Conservation (phyloP, 495 filamentous ascomycete genomes). For the Pyronema omphalodes region DNA sequence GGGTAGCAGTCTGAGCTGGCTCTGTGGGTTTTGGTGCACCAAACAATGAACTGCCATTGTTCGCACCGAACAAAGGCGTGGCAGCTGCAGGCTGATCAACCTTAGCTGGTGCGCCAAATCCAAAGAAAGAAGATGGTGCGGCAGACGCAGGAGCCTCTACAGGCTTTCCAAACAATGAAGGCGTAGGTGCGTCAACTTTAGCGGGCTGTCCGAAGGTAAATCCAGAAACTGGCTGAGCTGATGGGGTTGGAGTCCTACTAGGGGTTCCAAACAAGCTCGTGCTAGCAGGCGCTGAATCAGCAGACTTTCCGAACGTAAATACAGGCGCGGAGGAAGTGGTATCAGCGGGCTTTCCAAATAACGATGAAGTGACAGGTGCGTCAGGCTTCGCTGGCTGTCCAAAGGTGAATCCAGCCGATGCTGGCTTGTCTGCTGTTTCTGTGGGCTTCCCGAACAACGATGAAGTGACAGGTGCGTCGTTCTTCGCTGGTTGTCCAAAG, state of each 20-base stretch:
- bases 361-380: neutral
- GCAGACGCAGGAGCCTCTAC: neutral
- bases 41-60: neutral
- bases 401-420: constrained; percentile 2
- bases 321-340: neutral
- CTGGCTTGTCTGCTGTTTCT: neutral
- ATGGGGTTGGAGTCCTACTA: neutral
- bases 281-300: neutral
- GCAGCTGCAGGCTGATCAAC: constrained; percentile 1
- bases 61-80: neutral
- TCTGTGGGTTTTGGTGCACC: neutral
- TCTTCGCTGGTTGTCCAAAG: neutral
- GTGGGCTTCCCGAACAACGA: constrained; percentile 11
- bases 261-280: neutral
- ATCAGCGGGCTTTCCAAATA: constrained; percentile 8
- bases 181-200: neutral
- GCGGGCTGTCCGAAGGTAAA: neutral
- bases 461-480: neutral
- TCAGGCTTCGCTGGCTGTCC: neutral
- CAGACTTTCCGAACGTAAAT: constrained; percentile 1
- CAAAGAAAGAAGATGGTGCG: neutral
- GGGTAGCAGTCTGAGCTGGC: neutral
- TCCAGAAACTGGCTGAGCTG: neutral
- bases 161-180: constrained; percentile 11
- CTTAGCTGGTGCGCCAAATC: neutral